Conservation (phyloP, 2,329 filamentous ascomycete genomes). For the Fusarium armeniacum region DNA sequence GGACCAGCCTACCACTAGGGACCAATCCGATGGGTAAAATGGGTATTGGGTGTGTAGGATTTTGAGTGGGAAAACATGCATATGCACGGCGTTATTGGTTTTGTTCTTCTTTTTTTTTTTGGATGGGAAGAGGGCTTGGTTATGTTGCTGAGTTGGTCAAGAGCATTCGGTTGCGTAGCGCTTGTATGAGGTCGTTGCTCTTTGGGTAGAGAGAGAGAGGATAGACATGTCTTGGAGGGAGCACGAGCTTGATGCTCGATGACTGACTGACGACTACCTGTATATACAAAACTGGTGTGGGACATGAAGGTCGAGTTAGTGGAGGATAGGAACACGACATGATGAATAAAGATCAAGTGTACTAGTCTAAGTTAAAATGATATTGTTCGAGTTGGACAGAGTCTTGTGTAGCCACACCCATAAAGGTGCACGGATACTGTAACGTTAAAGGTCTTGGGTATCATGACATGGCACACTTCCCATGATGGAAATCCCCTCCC, state of each 20-base stretch:
- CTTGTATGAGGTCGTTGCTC: conserved; percentile 43
- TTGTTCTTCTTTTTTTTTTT: conserved; percentile 21
- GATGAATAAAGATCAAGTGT: conserved; percentile 46
- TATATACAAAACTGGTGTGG: conserved; percentile 41
- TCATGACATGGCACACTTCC: conserved; percentile 33
- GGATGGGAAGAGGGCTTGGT: neutral
- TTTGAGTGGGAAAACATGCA: conserved; percentile 36
- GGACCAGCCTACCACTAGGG: conserved; percentile 42
- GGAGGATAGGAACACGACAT: conserved; percentile 45
- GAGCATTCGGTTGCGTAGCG: conserved; percentile 35
- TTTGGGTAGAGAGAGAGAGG: conserved; percentile 25
- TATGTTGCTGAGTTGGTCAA: conserved; percentile 8
- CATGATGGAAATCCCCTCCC: conserved; percentile 19
- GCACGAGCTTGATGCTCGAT: conserved; percentile 48
- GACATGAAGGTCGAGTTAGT: conserved; percentile 13
- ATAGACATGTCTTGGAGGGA: conserved; percentile 41
- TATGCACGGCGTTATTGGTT: conserved; percentile 47
- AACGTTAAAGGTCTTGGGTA: conserved; percentile 1
- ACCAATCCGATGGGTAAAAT: conserved; percentile 17
- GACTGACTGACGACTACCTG: conserved; percentile 42
- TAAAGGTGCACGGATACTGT: neutral
- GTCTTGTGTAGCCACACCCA: neutral
- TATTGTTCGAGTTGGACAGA: neutral
- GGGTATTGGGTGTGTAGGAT: conserved; percentile 7
- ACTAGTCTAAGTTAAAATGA: conserved; percentile 14